Evolutionary conservation across 257 asterid species (phyloP), one percentile per base, ranked within the genome.

Genomic region (Scutellaria galericulata): DNA sequence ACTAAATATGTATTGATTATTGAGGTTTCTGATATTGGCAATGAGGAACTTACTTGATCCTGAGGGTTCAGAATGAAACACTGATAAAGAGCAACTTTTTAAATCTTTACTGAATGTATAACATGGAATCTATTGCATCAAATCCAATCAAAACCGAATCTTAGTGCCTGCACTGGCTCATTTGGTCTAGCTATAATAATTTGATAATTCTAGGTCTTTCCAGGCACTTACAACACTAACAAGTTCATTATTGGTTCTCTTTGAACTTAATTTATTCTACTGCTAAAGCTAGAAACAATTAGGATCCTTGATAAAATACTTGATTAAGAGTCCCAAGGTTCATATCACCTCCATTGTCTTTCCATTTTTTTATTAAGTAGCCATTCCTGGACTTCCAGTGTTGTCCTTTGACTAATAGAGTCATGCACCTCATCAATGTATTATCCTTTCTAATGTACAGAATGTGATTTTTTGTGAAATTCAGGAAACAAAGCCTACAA

Each of bases 401-500:
- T 46, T 58, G 20, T 57, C 63, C 47, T 11, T 57, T 58, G 68
- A 37, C 10, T 66, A 20, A 56, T 56, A 35, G 35, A 66, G 24
- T 46, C 9, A 51, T 7, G 14, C 53, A 8, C 47, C 18, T 64
- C 40, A 13, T 59, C 50, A 7, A 22, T 48, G 57, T 20, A 64
- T 58, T 50, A 3, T 66, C 66, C 51, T 54, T 64, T 40, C 60
- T 65, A 10, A 61, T 64, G 41, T 61, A 46, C 72, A 75, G 37
- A 62, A 47, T 73, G 47, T 57, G 68, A 57, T 46, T 54, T 59
- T 65, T 58, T 69, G 7, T 68, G 67, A 64, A 45, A 53, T 71
- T 31, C 75, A 89, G 96, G 96, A 86, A 51, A 80, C 55, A 75
- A 76, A 76, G 81, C 78, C 86, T 66, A 54, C 80, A 55, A 78